phyloP scores from a whole-genome alignment of 2,329 filamentous ascomycete genomes.

The Colletotrichum lindemuthianum region DNA sequence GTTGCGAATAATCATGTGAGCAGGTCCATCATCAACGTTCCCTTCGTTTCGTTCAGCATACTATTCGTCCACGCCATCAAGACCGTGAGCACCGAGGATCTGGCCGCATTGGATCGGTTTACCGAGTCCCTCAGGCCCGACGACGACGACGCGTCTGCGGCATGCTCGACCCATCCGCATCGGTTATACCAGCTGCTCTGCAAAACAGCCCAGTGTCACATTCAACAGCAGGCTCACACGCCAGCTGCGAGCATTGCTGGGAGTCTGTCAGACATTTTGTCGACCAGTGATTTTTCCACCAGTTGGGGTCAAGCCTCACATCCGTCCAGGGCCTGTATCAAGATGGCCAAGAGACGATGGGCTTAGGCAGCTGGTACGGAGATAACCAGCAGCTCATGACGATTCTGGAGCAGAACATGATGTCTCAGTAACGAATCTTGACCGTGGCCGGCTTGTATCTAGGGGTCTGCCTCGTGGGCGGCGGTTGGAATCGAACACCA shows the following conservation, averaged over 20 bases:
- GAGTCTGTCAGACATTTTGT: neutral
- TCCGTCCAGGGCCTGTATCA: no score
- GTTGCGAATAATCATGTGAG: neutral
- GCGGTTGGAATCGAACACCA: no score
- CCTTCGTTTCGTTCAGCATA: constrained; percentile 51
- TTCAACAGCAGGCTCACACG: constrained; percentile 5
- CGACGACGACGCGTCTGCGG: constrained; percentile 31
- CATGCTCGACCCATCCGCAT: constrained; percentile 43
- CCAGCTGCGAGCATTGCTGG: neutral
- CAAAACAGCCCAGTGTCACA: constrained; percentile 42
- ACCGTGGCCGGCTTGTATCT: no score
- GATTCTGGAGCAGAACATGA: no score
- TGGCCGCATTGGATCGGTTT: constrained; percentile 44
- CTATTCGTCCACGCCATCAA: constrained; percentile 46
- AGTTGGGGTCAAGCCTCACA: no score
- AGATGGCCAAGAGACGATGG: no score
- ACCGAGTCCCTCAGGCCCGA: constrained; percentile 43
- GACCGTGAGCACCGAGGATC: constrained; percentile 38
- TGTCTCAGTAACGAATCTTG: no score
- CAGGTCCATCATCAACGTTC: constrained; percentile 48
- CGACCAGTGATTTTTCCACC: neutral
- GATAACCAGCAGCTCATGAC: no score
- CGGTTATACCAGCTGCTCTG: constrained; percentile 48
- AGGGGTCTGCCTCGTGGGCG: no score
- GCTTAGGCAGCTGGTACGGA: no score